A percentile compares a stretch with the other conserved stretches of the same genome.
These are phyloP conservation scores for Leptosphaerulina australis DNA, from an alignment of 2,329 filamentous ascomycete genomes.

Conservation along the genomic window DNA sequence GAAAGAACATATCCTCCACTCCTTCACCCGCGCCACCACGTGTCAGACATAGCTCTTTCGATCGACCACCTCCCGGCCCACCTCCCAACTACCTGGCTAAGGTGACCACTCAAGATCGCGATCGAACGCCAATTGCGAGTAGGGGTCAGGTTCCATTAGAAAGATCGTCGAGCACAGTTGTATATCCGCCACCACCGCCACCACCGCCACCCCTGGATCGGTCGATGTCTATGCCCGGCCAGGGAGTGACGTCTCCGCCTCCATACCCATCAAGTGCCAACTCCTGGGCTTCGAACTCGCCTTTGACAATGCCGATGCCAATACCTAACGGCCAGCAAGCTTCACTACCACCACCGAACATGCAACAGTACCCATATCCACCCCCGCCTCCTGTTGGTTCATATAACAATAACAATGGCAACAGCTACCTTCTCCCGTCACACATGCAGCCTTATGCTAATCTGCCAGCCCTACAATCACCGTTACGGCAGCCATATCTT, in stretches of 20 bases:
- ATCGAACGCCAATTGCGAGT: constrained; percentile 32
- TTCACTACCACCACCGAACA: constrained; percentile 3
- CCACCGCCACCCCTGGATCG: constrained; percentile 36
- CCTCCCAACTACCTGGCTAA: constrained; percentile 7
- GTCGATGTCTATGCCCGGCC: constrained; percentile 34
- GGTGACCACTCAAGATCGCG: constrained; percentile 25
- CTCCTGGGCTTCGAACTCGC: constrained; percentile 22
- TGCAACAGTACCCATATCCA: constrained; percentile 7
- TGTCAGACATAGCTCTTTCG: constrained; percentile 30
- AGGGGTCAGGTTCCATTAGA: constrained; percentile 29
- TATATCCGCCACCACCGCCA: constrained; percentile 26
- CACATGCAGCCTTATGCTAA: constrained; percentile 17
- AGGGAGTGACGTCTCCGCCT: constrained; percentile 18
- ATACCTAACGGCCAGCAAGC: constrained; percentile 15
- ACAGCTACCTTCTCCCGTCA: constrained; percentile 3
- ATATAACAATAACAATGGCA: too few relatives aligned
- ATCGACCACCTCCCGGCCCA: constrained; percentile 23
- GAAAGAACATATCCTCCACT: constrained; percentile 29
- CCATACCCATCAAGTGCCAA: constrained; percentile 17
- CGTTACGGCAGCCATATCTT: constrained; percentile 23
- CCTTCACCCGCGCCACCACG: constrained; percentile 23
- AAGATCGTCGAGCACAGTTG: constrained; percentile 28
- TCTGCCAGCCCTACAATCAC: constrained; percentile 21
- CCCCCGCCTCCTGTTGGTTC: constrained; percentile 8
- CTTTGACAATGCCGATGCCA: constrained; percentile 23